Conservation (phyloP, 2,329 filamentous ascomycete species). For the Hypoxylon sp. region DNA sequence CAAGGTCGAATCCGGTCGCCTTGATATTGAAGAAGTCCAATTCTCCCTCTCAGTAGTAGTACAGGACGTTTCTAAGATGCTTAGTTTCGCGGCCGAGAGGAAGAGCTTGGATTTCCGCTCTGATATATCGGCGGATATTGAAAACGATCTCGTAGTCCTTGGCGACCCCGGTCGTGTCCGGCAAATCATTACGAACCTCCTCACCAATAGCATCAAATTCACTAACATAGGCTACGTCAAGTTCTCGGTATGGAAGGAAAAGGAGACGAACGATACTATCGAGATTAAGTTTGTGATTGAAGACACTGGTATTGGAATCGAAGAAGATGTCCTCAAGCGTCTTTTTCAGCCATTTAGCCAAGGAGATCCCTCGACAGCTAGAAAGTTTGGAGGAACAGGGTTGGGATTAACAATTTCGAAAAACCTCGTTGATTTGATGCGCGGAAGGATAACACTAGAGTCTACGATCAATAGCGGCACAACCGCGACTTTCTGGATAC, state of each 20-base stretch:
- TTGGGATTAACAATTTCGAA: constrained; percentile 86
- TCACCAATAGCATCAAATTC: constrained; percentile 85
- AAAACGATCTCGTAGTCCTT: constrained; percentile 81
- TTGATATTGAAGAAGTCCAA: constrained; percentile 85
- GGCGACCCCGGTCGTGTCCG: constrained; percentile 88
- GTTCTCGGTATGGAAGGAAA: constrained; percentile 74
- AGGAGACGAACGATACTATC: constrained; percentile 75
- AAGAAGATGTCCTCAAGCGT: constrained; percentile 79
- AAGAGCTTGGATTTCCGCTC: constrained; percentile 82
- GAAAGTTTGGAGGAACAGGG: constrained; percentile 84
- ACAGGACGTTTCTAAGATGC: constrained; percentile 87
- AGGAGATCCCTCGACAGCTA: constrained; percentile 83
- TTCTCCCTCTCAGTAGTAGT: constrained; percentile 82
- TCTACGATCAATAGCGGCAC: constrained; percentile 78
- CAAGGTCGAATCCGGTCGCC: constrained; percentile 82
- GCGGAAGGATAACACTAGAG: constrained; percentile 78
- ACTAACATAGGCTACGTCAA: constrained; percentile 78
- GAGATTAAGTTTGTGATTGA: constrained; percentile 80
- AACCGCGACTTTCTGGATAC: constrained; percentile 82
- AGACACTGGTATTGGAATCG: constrained; percentile 86
- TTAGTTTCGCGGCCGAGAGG: constrained; percentile 85
- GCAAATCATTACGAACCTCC: constrained; percentile 85
- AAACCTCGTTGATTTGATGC: constrained; percentile 84
- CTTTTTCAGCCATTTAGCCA: constrained; percentile 88
- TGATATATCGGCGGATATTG: constrained; percentile 74